phyloP scores from a whole-genome alignment of 192 early-diverging fungal species.

The Backusella westeae region DNA sequence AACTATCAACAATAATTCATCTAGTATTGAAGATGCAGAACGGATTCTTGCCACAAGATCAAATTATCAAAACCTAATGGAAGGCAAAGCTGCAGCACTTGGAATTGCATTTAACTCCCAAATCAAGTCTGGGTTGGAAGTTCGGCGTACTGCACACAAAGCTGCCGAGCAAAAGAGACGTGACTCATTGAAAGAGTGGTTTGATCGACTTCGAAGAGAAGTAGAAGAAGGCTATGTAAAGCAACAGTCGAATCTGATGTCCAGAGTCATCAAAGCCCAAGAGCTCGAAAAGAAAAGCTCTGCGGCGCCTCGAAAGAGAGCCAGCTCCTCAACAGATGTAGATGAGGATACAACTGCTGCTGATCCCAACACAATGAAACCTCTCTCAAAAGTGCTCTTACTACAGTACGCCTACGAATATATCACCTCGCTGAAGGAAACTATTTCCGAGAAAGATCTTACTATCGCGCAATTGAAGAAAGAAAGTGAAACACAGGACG shows the following conservation, averaged over 20 bases:
- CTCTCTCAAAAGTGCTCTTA: constrained; percentile 30
- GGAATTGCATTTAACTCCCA: constrained; percentile 75
- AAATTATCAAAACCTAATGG: constrained; percentile 86
- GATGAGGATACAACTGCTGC: background rate
- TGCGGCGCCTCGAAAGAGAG: background rate
- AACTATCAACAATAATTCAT: background rate
- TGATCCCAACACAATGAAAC: constrained; percentile 12
- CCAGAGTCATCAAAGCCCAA: constrained; percentile 25
- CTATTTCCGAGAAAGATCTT: constrained; percentile 14
- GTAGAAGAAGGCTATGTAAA: constrained; percentile 58
- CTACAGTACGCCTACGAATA: constrained; percentile 38
- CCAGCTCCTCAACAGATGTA: background rate
- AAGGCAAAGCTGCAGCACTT: constrained; percentile 77
- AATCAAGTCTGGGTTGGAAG: constrained; percentile 75
- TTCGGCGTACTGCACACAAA: constrained; percentile 85
- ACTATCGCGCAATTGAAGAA: constrained; percentile 9
- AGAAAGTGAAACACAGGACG: background rate
- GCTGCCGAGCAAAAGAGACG: constrained; percentile 95
- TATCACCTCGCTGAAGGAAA: constrained; percentile 21
- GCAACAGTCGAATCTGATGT: constrained; percentile 9
- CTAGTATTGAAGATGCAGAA: constrained; percentile 24
- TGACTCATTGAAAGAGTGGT: constrained; percentile 89
- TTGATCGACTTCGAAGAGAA: constrained; percentile 71
- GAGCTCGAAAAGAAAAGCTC: constrained; percentile 11
- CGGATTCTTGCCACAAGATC: constrained; percentile 51